Base-by-base conservation (phyloP, 768 basidiomycete species). In the Daedaleopsis sinensis region DNA sequence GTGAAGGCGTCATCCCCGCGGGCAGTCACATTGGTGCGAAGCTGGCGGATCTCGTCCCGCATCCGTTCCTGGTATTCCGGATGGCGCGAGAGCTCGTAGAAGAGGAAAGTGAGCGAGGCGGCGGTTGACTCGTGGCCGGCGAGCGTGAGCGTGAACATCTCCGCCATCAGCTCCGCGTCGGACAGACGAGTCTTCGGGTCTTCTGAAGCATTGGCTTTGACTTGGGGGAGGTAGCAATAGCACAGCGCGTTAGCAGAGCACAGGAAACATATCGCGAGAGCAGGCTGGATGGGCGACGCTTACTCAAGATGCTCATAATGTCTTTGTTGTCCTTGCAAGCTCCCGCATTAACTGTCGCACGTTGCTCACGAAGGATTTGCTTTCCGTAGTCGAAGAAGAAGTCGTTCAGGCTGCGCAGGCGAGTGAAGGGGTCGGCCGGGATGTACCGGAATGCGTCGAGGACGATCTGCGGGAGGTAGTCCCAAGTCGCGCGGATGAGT, bases 281-380 rank as follows among this genome's bases (percentile, higher is more conserved):
- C 27, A 7, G 27, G 27, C 27, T 32, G 27, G 27, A 32, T 32
- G 27, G 27, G 27, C 3, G 24, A 18, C 10, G 52, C 63, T 1
- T n/a, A 64, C 63, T 37, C 27, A 69, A 46, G 43, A 67, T 57
- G 59, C 62, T 67, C 61, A 69, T 58, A 19, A 69, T 43, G 52
- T 69, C 64, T 38, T 64, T 66, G 32, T 43, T 57, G 38, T 67
- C 23, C 55, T 60, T 55, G 39, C 13, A 42, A 10, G 13, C 18
- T 51, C 52, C 63, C 24, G 55, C 36, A 21, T 53, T 49, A 11
- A 54, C 27, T 36, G 50, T 32, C 3, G 47, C 21, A 7, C 56
- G 55, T 48, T 64, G 61, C 62, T 63, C 57, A 1, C 51, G 51
- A 9, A 67, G 23, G n/a, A 67, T 60, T 0, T 39, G 32, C 35